phyloP scores from a whole-genome alignment of 106 monocot genomes.

The Platanthera guangdongensis region DNA sequence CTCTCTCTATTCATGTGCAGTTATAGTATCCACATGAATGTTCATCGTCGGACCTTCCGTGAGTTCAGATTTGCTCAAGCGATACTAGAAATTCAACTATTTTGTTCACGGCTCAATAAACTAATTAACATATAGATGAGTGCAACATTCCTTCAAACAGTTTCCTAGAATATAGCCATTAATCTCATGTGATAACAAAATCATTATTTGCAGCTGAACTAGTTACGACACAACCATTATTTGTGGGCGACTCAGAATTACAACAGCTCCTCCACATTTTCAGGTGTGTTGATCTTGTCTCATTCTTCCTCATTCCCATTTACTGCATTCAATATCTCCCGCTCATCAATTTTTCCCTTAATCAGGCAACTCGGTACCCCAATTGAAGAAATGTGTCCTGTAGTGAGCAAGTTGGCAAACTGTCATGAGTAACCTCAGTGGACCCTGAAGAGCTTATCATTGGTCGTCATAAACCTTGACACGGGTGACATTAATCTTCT shows the following conservation, averaged over 20 bases:
- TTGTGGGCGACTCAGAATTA: slow-evolving; percentile 89
- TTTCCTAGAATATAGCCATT: too few relatives aligned
- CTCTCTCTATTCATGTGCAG: too few relatives aligned
- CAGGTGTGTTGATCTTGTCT: slow-evolving; percentile 26
- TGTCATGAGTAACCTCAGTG: slow-evolving; percentile 97
- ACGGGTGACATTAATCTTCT: slow-evolving; percentile 62
- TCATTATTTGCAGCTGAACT: slow-evolving; percentile 52
- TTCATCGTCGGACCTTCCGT: too few relatives aligned
- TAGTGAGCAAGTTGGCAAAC: slow-evolving; percentile 68
- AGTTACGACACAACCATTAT: slow-evolving; percentile 71
- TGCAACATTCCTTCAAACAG: too few relatives aligned
- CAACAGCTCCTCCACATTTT: slow-evolving; percentile 94
- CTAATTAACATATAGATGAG: too few relatives aligned
- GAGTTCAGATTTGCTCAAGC: too few relatives aligned
- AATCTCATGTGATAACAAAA: neutral
- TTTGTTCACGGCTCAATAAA: too few relatives aligned
- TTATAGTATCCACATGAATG: too few relatives aligned
- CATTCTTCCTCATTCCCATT: neutral
- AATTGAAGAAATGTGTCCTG: slow-evolving; percentile 84
- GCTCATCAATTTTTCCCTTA: too few relatives aligned
- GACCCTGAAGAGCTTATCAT: slow-evolving; percentile 43
- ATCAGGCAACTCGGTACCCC: too few relatives aligned
- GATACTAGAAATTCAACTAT: too few relatives aligned
- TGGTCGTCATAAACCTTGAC: slow-evolving; percentile 51
- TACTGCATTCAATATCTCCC: neutral